A percentile compares a stretch with the other conserved stretches of the same genome.
Evolutionary conservation across 768 basidiomycete species (phyloP).

Genomic region (Russula emetica): DNA sequence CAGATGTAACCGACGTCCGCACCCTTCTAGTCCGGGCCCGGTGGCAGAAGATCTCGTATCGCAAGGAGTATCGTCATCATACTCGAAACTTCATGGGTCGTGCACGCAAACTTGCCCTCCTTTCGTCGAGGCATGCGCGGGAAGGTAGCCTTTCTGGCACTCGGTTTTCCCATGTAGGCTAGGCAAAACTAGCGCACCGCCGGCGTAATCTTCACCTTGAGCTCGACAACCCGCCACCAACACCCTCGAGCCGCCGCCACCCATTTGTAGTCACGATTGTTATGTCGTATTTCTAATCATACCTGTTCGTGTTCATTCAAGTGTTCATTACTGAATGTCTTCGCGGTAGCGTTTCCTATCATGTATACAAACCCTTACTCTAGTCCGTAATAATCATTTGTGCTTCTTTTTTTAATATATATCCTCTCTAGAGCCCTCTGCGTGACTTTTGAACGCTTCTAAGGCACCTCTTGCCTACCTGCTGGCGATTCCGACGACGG

Average conservation of each 20-base stretch:
- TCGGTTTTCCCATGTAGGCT: conserved; percentile 3
- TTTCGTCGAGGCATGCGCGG: background rate
- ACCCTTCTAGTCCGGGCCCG: background rate
- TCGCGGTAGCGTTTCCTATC: too few relatives aligned
- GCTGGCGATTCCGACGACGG: too few relatives aligned
- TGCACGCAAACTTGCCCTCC: background rate
- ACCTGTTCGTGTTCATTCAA: background rate
- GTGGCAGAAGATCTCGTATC: background rate
- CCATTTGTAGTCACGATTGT: background rate
- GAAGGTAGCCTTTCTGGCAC: background rate
- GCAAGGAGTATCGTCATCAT: background rate
- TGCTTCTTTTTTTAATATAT: too few relatives aligned
- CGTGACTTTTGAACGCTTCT: too few relatives aligned
- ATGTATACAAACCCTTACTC: too few relatives aligned
- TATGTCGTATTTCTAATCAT: background rate
- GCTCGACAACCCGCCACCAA: background rate
- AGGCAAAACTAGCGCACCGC: background rate
- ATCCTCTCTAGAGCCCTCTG: too few relatives aligned
- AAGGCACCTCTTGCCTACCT: too few relatives aligned
- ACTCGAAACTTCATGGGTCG: background rate
- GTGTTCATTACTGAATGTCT: background rate
- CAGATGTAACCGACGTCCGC: conserved; percentile 4
- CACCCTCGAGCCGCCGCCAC: background rate
- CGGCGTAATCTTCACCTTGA: background rate
- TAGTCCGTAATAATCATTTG: too few relatives aligned